phyloP scores from a whole-genome alignment of 805 yeast genomes.

The Jamesozyma rosinii region DNA sequence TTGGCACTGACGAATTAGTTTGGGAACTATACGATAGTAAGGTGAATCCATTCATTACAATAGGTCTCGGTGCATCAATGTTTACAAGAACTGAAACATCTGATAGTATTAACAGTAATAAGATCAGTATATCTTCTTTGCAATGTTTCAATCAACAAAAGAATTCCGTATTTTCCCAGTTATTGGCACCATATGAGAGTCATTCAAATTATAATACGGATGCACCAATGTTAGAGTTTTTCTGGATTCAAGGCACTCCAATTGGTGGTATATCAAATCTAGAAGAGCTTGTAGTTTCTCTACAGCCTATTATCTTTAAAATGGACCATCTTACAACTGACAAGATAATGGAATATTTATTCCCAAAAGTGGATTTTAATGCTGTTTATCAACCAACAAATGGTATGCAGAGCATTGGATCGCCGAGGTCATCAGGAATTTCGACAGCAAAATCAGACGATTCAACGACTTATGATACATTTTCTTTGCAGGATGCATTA shows the following conservation, averaged over 20 bases:
- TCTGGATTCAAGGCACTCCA: slow-evolving; percentile 50
- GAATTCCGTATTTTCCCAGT: slow-evolving; percentile 42
- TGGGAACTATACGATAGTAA: slow-evolving; percentile 47
- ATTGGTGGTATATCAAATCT: slow-evolving; percentile 58
- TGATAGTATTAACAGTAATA: slow-evolving; percentile 47
- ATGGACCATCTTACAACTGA: slow-evolving; percentile 49
- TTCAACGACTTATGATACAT: slow-evolving; percentile 1
- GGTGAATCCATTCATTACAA: slow-evolving; percentile 41
- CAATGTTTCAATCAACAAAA: slow-evolving; percentile 46
- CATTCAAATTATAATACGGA: slow-evolving; percentile 17
- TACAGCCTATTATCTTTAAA: slow-evolving; percentile 49
- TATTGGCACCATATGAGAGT: slow-evolving; percentile 37
- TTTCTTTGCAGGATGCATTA: not conserved
- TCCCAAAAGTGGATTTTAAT: slow-evolving; percentile 31
- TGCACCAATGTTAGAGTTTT: slow-evolving; percentile 33
- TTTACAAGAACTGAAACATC: slow-evolving; percentile 41
- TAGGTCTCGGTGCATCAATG: slow-evolving; percentile 41
- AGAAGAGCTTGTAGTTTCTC: slow-evolving; percentile 38
- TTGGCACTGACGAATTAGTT: slow-evolving; percentile 46
- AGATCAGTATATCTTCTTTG: slow-evolving; percentile 37
- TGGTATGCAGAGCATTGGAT: too few species aligned
- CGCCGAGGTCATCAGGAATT: not conserved
- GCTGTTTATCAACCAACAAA: not conserved
- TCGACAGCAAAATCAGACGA: slow-evolving; percentile 2
- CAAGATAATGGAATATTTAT: slow-evolving; percentile 38